phyloP scores from a whole-genome alignment of 2,329 filamentous ascomycete genomes.

The Gliomastix tumulicola region DNA sequence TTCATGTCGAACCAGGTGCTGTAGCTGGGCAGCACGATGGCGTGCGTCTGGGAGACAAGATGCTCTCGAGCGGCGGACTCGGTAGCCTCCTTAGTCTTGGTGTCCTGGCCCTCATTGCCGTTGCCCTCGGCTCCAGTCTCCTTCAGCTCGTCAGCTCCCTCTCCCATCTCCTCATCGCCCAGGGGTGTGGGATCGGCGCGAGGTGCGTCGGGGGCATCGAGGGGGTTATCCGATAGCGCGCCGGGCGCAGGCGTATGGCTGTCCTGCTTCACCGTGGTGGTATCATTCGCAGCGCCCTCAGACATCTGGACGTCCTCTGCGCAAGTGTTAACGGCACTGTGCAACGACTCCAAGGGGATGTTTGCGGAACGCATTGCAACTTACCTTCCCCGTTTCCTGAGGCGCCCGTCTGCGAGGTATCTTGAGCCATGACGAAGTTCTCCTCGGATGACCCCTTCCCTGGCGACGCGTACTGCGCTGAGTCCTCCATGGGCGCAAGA shows the following conservation, averaged over 20 bases:
- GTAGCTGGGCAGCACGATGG: slow-evolving; percentile 95
- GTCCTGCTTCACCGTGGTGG: slow-evolving; percentile 53
- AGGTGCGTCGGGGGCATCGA: slow-evolving; percentile 61
- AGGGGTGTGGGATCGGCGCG: slow-evolving; percentile 42
- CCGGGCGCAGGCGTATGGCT: slow-evolving; percentile 51
- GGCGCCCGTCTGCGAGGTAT: slow-evolving; percentile 39
- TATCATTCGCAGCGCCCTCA: slow-evolving; percentile 38
- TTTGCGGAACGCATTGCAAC: not conserved
- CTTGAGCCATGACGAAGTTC: slow-evolving; percentile 50
- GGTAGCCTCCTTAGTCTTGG: slow-evolving; percentile 70
- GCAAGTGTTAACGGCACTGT: not conserved
- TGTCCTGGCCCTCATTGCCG: slow-evolving; percentile 37
- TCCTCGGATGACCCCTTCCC: slow-evolving; percentile 46
- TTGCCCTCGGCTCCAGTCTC: slow-evolving; percentile 32
- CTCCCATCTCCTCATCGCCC: slow-evolving; percentile 78
- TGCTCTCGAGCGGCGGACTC: slow-evolving; percentile 88
- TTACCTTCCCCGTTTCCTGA: slow-evolving; percentile 39
- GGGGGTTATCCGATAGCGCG: slow-evolving; percentile 51
- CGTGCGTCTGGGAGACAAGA: slow-evolving; percentile 86
- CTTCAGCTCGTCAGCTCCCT: slow-evolving; percentile 48
- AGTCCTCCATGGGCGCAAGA: slow-evolving; percentile 54
- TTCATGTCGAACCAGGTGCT: slow-evolving; percentile 99
- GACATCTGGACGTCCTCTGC: slow-evolving; percentile 57
- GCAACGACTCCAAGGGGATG: not conserved
- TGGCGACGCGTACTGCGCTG: slow-evolving; percentile 50